phyloP scores from a whole-genome alignment of 2,329 filamentous ascomycete species.

The Aspergillus ruber region DNA sequence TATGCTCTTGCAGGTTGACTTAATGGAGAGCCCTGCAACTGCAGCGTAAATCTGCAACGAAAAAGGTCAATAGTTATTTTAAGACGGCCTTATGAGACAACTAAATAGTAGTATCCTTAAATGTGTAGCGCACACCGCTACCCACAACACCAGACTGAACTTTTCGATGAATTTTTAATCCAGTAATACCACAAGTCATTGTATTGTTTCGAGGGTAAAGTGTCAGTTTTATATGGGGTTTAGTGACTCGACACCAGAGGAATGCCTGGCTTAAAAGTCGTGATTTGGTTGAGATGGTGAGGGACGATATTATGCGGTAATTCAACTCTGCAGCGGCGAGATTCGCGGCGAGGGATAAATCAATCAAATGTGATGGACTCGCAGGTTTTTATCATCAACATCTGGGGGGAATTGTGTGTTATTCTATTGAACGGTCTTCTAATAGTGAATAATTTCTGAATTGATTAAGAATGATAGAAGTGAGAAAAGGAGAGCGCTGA shows the following conservation, averaged over 20 bases:
- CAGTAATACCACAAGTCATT: slow-evolving; percentile 10
- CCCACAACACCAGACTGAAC: slow-evolving; percentile 11
- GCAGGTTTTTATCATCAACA: background rate
- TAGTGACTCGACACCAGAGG: background rate
- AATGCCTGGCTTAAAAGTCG: background rate
- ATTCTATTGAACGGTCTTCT: slow-evolving; percentile 10
- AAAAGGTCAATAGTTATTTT: background rate
- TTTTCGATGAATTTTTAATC: slow-evolving; percentile 8
- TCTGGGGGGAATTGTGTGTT: slow-evolving; percentile 10
- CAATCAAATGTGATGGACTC: background rate
- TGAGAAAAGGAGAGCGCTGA: background rate
- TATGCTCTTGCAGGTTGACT: background rate
- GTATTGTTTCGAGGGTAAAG: slow-evolving; percentile 1
- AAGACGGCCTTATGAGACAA: no score
- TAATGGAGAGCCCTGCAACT: background rate
- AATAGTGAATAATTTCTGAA: background rate
- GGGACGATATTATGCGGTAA: slow-evolving; percentile 1
- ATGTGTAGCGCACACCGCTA: slow-evolving; percentile 12
- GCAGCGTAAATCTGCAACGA: background rate
- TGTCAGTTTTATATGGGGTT: background rate
- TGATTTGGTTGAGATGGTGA: background rate
- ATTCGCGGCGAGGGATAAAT: background rate
- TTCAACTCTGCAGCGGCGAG: background rate
- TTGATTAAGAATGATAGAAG: background rate
- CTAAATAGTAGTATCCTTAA: no score